These are phyloP conservation scores for Pythium volutum DNA, from an alignment of 352 stramenopile species.

Conservation along the genomic window DNA sequence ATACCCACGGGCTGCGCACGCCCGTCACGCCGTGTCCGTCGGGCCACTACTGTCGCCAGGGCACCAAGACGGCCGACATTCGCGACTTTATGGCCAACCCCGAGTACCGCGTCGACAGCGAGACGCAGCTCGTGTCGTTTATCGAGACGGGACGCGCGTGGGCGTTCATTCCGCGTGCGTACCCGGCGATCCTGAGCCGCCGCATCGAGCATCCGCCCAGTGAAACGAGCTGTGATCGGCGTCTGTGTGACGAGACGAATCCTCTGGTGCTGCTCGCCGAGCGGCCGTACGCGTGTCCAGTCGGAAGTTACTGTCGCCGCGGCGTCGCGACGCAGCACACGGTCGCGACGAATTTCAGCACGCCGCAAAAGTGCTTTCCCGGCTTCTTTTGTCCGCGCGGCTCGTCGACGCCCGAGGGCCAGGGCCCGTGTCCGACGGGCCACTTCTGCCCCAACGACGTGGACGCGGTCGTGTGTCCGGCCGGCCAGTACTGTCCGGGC, in stretches of 20 bases:
- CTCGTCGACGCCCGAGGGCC: conserved; percentile 89
- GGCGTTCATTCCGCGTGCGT: conserved; percentile 39
- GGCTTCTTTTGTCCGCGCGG: conserved; percentile 96
- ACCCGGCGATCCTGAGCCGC: conserved; percentile 51
- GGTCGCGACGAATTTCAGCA: conserved; percentile 87
- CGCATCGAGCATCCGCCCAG: conserved; percentile 63
- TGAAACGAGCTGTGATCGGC: conserved; percentile 40
- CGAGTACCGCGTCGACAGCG: conserved; percentile 55
- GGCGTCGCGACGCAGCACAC: conserved; percentile 72
- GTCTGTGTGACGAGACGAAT: conserved; percentile 49
- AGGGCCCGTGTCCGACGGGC: conserved; percentile 92
- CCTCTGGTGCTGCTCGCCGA: conserved; percentile 64
- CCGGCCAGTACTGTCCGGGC: conserved; percentile 93
- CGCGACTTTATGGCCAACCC: conserved; percentile 58
- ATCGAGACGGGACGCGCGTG: conserved; percentile 45
- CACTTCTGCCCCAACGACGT: conserved; percentile 93
- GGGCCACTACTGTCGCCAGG: conserved; percentile 92
- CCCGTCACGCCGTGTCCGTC: conserved; percentile 85
- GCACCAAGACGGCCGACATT: conserved; percentile 87
- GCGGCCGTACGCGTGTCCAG: conserved; percentile 92
- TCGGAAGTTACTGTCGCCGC: conserved; percentile 91
- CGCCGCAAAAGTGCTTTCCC: conserved; percentile 93
- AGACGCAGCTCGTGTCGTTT: conserved; percentile 67
- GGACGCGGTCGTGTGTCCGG: conserved; percentile 89
- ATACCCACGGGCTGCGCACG: conserved; percentile 77